Evolutionary conservation across 2,329 filamentous ascomycete genomes (phyloP), one percentile per base, ranked within the genome.

Genomic region (Fusarium abutilonis): DNA sequence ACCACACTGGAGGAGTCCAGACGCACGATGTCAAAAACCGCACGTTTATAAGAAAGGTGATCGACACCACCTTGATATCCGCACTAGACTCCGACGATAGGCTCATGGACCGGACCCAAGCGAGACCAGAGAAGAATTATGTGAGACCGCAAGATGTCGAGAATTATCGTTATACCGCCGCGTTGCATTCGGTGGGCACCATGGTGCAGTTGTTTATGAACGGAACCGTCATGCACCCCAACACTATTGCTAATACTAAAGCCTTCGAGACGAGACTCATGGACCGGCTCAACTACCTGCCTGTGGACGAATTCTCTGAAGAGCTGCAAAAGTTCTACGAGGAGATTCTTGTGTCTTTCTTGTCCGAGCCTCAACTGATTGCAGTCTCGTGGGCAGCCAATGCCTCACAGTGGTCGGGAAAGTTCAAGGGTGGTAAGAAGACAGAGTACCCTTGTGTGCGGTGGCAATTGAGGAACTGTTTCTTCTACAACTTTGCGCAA

Each of bases 331-430:
- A 54, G n/a, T 66, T 70, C 7, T 69, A 70, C 7, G 68, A 70
- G n/a, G 68, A 70, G 8, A 69, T 70, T 10, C 15, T 70, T 1
- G 6, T 70, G 6, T 70, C 68, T 3, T 57, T 70, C 39, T 46
- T 70, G 23, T 70, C 68, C 0, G 61, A 70, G 42, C 68, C 68
- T 10, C 67, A 69, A 34, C 65, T 70, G 53, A 56, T 70, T 15
- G 52, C 47, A 9, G 68, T 70, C 2, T 69, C 68, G 2, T 70
- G 68, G 68, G 68, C 68, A 8, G 52, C 31, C 11, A 46, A 70
- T 14, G 52, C 66, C 3, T 56, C 59, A 1, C 29, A 55, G 15
- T 48, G 38, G 32, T 60, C 62, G n/a, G 68, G 68, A 7, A 38
- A 34, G 2, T 5, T 28, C 14, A 8, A 35, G 4, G 66, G 68